Evolutionary conservation across 306 rosid genomes (phyloP), one percentile per base, ranked within the genome.

Genomic region (Sphenostylis stenocarpa): DNA sequence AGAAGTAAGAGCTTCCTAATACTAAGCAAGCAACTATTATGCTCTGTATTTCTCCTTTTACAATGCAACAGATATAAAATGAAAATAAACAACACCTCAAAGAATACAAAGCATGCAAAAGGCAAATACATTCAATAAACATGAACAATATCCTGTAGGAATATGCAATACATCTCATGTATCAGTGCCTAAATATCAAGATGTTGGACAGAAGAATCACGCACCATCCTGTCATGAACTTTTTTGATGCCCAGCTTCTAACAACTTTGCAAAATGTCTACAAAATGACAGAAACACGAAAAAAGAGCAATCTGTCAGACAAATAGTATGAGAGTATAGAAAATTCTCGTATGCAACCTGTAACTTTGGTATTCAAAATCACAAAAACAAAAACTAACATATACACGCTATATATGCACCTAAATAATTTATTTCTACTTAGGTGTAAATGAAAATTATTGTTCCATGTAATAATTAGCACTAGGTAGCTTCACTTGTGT

Each of bases 201-300:
- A 58, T 41, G 64, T 17, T 39, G 56, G 29, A 31, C 8, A 38
- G 49, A 75, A 69, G 83, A 82, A 71, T 68, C 7, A 38, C 80
- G 34, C 80, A 92, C 97, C 97, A 92, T 85, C 97, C 97, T 0
- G 96, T 90, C 97, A 92, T 92, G 83, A 92, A 92, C 85, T 92
- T 92, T 67, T 92, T 90, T 1, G 97, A 92, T 10, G 96, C 89
- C 97, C 97, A 92, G 87, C 97, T 92, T 78, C 93, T 83, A 66
- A 92, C 71, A 75, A 92, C 93, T 83, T 85, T 92, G 93, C 52
- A 81, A 83, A 88, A 88, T 1, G 97, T 90, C 97, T 92, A 78
- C 91, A 88, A 72, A 72, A 39, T 53, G 60, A 84, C 12, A 41
- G 63, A 77, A 48, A 68, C 58, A 69, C 65, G 16, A 60, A 3